Evolutionary conservation across 2,329 filamentous ascomycete species (phyloP).

Genomic region (Catunica adiposa): DNA sequence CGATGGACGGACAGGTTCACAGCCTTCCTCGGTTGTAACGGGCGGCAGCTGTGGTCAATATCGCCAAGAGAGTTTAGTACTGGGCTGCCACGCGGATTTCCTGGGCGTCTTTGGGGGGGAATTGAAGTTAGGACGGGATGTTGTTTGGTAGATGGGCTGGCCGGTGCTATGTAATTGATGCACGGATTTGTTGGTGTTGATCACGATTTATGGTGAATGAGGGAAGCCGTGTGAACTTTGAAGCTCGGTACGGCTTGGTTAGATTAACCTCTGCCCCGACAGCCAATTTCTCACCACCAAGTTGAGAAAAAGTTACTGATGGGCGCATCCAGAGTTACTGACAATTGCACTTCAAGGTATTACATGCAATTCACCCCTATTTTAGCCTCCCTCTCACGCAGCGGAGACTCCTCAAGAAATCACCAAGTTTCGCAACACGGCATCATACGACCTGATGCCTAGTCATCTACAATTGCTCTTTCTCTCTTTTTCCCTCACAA

Average conservation of each 20-base stretch:
- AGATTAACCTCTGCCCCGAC: neutral
- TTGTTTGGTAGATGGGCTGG: too few species aligned
- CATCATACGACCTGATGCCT: too few species aligned
- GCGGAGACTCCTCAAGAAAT: too few species aligned
- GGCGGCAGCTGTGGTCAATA: neutral
- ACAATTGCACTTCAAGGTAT: neutral
- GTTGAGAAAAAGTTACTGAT: neutral
- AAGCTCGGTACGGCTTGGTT: neutral
- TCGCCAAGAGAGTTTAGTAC: neutral
- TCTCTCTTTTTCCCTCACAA: too few species aligned
- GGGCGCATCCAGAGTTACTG: neutral
- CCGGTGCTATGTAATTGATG: too few species aligned
- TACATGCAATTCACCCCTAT: slow-evolving; percentile 1
- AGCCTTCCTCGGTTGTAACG: neutral
- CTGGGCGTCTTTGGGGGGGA: neutral
- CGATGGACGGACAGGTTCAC: neutral
- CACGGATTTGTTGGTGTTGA: too few species aligned
- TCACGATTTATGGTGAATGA: too few species aligned
- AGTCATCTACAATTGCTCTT: too few species aligned
- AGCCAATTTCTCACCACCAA: neutral
- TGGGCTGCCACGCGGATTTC: neutral
- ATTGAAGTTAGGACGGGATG: too few species aligned
- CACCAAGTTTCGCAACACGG: too few species aligned
- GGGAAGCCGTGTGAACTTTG: neutral
- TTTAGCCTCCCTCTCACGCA: neutral